Evolutionary conservation across 1,284 basidiomycete genomes (phyloP), one percentile per base, ranked within the genome.

Genomic region (Fistulinella staudtii): DNA sequence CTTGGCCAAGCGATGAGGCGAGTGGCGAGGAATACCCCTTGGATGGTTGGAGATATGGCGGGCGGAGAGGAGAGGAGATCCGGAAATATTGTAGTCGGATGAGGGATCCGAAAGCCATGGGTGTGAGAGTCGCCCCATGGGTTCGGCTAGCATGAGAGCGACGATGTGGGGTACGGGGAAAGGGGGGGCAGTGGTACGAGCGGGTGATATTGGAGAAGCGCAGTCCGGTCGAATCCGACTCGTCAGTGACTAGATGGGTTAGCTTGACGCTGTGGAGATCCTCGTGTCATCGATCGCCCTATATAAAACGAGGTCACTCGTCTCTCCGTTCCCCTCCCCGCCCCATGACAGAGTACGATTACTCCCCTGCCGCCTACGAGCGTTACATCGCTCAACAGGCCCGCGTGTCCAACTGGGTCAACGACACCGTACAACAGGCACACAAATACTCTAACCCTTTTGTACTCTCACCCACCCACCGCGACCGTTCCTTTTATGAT

Each of bases 311-410:
- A 39, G 36, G 25, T 46, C 39, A 39, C 44, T 42, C 39, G 41
- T 36, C 29, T 37, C 36, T 30, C 42, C 39, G 39, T 37, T 20
- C 7, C 33, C 30, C 39, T 39, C 43, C 43, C 43, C 17, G 41
- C 46, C 50, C 43, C 56, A 77, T 77, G 75, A 76, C 74, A 11
- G 74, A 76, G 56, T 76, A 77, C 69, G 75, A 77, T 65, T 77
- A 71, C 60, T 77, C 75, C 30, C 75, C 74, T 35, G 75, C 67
- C 40, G 74, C 73, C 21, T 66, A 68, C 55, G 72, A 76, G 47
- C 66, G 66, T 11, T 69, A 67, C 54, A 36, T 68, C 35, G 68
- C 64, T 15, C 74, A 67, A 34, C 71, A 71, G 57, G 43, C 58
- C 41, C 65, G 71, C 40, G 69, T 76, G 15, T 67, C 65, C 0